phyloP scores from a whole-genome alignment of 495 filamentous ascomycete species.

The Venustampulla echinocandica region DNA sequence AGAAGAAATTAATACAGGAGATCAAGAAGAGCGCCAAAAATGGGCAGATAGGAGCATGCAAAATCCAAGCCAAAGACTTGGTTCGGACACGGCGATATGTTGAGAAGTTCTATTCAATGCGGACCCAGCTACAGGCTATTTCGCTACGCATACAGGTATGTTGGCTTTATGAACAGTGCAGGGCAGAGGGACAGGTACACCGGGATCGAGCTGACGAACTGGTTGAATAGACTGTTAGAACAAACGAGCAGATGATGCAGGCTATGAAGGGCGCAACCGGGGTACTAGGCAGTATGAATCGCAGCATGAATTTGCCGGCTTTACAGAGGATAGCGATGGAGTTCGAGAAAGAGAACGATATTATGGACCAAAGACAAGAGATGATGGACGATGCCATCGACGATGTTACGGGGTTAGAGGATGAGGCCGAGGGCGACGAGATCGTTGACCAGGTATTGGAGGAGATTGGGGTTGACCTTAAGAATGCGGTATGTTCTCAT shows the following conservation, averaged over 20 bases:
- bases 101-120: constrained; percentile 97
- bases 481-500: constrained; percentile 60
- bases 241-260: constrained; percentile 99
- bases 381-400: constrained; percentile 99
- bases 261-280: constrained; percentile 97
- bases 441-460: constrained; percentile 93
- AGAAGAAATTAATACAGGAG: constrained; percentile 90
- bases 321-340: constrained; percentile 98
- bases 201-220: constrained; percentile 1
- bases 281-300: constrained; percentile 91
- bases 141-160: constrained; percentile 86
- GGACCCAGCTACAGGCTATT: constrained; percentile 91
- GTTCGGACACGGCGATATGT: constrained; percentile 91
- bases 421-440: constrained; percentile 88
- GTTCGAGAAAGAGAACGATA: constrained; percentile 96
- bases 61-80: constrained; percentile 95
- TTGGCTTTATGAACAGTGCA: not conserved
- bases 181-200: not conserved
- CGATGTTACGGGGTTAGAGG: constrained; percentile 88
- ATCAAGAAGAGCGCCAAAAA: constrained; percentile 98
- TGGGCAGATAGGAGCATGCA: constrained; percentile 90
- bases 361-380: constrained; percentile 98
- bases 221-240: constrained; percentile 70
- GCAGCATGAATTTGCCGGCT: constrained; percentile 91
- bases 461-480: constrained; percentile 91